phyloP scores from a whole-genome alignment of 176 grass and related monocot genomes.

The Paspalum notatum region DNA sequence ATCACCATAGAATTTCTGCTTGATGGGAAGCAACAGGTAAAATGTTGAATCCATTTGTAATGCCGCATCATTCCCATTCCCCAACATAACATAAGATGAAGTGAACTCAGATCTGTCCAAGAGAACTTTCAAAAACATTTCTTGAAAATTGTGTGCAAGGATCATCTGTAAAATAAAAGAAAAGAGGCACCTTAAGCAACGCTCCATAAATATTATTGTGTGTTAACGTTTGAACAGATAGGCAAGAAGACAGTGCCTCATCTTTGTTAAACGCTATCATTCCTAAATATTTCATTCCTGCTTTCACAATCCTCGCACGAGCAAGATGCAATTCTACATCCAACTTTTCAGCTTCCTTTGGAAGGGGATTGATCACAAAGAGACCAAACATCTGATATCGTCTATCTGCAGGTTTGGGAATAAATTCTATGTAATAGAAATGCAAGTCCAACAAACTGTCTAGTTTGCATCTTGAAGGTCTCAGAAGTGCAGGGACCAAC shows the following conservation, averaged over 20 bases:
- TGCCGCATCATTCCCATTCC: slow-evolving; percentile 42
- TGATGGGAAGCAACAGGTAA: slow-evolving; percentile 90
- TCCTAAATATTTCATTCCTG: slow-evolving; percentile 68
- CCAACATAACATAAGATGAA: slow-evolving; percentile 62
- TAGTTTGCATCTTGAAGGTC: slow-evolving; percentile 46
- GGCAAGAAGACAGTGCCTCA: slow-evolving; percentile 56
- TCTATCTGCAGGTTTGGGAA: slow-evolving; percentile 78
- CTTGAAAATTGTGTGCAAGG: slow-evolving; percentile 83
- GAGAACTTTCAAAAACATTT: slow-evolving; percentile 90
- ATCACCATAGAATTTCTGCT: slow-evolving; percentile 54
- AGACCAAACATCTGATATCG: slow-evolving; percentile 90
- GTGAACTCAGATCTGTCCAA: slow-evolving; percentile 78
- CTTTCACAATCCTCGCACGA: slow-evolving; percentile 77
- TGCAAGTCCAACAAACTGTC: slow-evolving; percentile 61
- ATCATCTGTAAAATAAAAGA: slow-evolving; percentile 60
- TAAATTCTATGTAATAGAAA: slow-evolving; percentile 85
- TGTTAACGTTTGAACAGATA: slow-evolving; percentile 35
- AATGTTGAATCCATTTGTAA: slow-evolving; percentile 58
- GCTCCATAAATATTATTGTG: slow-evolving; percentile 14
- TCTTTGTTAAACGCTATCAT: slow-evolving; percentile 65
- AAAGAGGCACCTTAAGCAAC: slow-evolving; percentile 26
- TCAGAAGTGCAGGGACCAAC: slow-evolving; percentile 75
- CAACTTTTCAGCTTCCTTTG: slow-evolving; percentile 78
- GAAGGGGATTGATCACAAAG: slow-evolving; percentile 75
- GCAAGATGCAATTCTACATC: slow-evolving; percentile 85